Percentiles rank a stretch among this genome's conserved stretches.
These are phyloP conservation scores for Pyrrhoderma noxium DNA, from an alignment of 1,284 basidiomycete genomes.

Conservation along the genomic window DNA sequence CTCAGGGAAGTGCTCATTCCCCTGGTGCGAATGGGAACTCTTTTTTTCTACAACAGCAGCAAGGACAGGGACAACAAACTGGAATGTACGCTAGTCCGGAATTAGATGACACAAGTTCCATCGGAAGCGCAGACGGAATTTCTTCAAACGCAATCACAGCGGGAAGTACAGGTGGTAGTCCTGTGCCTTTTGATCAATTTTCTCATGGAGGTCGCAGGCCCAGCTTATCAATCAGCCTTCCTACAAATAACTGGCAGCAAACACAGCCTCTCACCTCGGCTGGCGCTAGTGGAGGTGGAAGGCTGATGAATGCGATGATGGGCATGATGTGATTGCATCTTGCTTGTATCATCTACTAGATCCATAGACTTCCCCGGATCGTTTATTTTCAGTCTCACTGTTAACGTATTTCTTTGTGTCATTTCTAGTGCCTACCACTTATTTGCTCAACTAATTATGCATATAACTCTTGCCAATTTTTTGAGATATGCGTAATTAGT, in stretches of 20 bases:
- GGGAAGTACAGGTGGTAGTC: slow-evolving; percentile 15
- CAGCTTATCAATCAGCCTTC: slow-evolving; percentile 13
- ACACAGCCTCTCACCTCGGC: neutral
- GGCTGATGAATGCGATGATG: too few species aligned
- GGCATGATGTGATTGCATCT: too few species aligned
- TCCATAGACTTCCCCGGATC: too few species aligned
- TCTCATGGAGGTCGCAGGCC: slow-evolving; percentile 12
- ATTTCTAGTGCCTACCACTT: too few species aligned
- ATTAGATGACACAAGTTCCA: slow-evolving; percentile 36
- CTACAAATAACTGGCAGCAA: slow-evolving; percentile 1
- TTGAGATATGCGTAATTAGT: too few species aligned
- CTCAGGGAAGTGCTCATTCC: slow-evolving; percentile 8
- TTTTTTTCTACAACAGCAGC: slow-evolving; percentile 23
- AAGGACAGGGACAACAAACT: slow-evolving; percentile 15
- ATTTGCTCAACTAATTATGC: too few species aligned
- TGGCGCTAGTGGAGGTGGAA: neutral
- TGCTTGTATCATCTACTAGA: too few species aligned
- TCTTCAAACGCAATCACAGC: neutral
- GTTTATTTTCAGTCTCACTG: too few species aligned
- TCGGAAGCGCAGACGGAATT: slow-evolving; percentile 24
- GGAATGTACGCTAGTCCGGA: slow-evolving; percentile 29
- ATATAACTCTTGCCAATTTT: too few species aligned
- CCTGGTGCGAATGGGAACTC: slow-evolving; percentile 20
- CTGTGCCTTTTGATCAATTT: slow-evolving; percentile 4
- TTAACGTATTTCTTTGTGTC: too few species aligned